Evolutionary conservation across 1,139 yeast species (phyloP), one percentile per base, ranked within the genome.

Genomic region (Candida sp.): DNA sequence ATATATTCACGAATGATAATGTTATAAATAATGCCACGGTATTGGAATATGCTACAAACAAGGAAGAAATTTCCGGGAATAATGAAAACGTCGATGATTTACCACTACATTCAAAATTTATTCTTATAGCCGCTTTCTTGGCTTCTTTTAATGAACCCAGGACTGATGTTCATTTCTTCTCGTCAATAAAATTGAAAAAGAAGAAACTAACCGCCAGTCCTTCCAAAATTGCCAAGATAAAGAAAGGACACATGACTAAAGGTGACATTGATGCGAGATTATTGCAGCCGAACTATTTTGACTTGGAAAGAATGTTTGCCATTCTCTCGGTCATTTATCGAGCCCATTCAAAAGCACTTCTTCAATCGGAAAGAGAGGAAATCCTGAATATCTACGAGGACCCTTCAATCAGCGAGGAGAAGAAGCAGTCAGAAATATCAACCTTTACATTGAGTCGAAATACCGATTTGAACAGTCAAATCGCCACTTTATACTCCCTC

Each of bases 111-210:
- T 75, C 87, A n/a, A 82, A 82, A 55, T 82, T 70, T 53, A 64
- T 85, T 3, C 61, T 86, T 22, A 70, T 85, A 42, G 87, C 91
- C 1, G 81, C 88, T 0, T 86, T 82, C 53, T 65, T 86, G 43
- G 90, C 91, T 0, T 83, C 91, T 1, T 82, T 75, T 55, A 79
- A 79, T 41, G 81, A 81, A 5, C 79, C 82, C 4, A 76, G 76
- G 47, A 68, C 70, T 48, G 95, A 86, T 57, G 66, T 79, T 49
- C 75, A 78, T 36, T 66, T 74, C 45, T 86, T 84, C 51, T 81
- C 91, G 37, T 75, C 73, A 47, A 69, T 83, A 22, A 79, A 80
- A 49, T 79, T 77, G 19, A 68, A 76, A 33, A 66, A 73, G 68
- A 60, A 68, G 47, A 62, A 75, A 56, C 49, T 42, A 48, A 35